Evolutionary conservation across 2,329 filamentous ascomycete genomes (phyloP), one percentile per base, ranked within the genome.

Genomic region (Talaromyces sp.): DNA sequence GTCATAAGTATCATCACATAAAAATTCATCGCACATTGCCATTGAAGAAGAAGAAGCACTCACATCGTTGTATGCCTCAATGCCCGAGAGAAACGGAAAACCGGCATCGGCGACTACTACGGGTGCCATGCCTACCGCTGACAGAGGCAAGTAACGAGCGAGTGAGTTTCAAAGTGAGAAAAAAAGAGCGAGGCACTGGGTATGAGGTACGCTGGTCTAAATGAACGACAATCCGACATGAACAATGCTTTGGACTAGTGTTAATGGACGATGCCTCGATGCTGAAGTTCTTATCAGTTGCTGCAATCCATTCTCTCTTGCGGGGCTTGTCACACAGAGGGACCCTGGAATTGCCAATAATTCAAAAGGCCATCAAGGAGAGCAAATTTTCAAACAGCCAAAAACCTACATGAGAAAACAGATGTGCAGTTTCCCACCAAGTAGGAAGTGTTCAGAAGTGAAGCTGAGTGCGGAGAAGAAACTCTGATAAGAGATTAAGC

Each of bases 31-130:
- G 19, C 11, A 3, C 13, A 38, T 36, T 34, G 25, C 1, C 29
- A 7, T 27, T 15, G 5, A n/a, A 65, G 15, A 36, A 65, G 15
- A 36, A 45, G 13, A 31, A 27, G 3, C 36, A 40, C 64, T 54
- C 34, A 66, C 64, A 19, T 59, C 61, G 29, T 36, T 34, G 22
- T 63, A 61, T 17, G n/a, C 36, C 34, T 63, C 64, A 11, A 63
- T 63, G 22, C 64, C 59, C 19, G 53, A 61, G 34, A 63, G 51
- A 38, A 59, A 31, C n/a, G 61, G 51, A 19, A 15, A 31, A 53
- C 38, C 29, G 3, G 53, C 38, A 43, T 59, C 53, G 27, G 59
- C 53, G 53, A 66, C 43, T 7, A 53, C 64, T 40, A 45, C 59
- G 22, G 59, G 19, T 13, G 59, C 47, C 64, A 66, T 66, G n/a